Evolutionary conservation across 2,329 filamentous ascomycete species (phyloP), one percentile per base, ranked within the genome.

Genomic region (Davidsoniella virescens): DNA sequence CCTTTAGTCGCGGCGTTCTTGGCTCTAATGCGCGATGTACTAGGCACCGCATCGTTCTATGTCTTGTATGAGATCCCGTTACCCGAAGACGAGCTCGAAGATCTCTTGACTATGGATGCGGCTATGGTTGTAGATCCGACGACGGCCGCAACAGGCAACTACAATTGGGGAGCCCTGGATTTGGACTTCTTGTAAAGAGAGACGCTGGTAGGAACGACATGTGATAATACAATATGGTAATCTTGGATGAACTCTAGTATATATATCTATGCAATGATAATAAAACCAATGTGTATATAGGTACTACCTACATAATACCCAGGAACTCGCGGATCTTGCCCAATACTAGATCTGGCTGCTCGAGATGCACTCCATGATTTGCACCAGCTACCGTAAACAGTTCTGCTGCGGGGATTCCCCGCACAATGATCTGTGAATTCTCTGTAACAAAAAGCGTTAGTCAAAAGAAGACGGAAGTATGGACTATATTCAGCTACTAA

Each of bases 361-460:
- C 63, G 0, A 60, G 39, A 44, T 65, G 62, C 1, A 65, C 63
- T n/a, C 59, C 59, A 49, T 65, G 63, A 43, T 65, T 65, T 0
- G 63, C 63, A 14, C 56, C 55, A 39, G 57, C 49, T 0, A 64
- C 58, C 7, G 62, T 47, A 4, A 63, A 55, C 14, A 65, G 47
- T 4, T 58, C 55, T 2, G 62, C 59, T 0, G 55, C 43, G 0
- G 59, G 58, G 0, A 65, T 58, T 4, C 50, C 53, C 3, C 56
- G 51, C 10, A 16, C 40, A 20, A 50, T 40, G 4, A 43, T 20
- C 2, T 38, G n/a, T 3, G 40, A 44, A 33, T 50, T 44, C 43
- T 50, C 47, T 39, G 44, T 2, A 17, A n/a, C 20, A 16, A 14
- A 12, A 16, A 23, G 25, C 16, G 40, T 44, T 49, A 49, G 36